Evolutionary conservation across 768 basidiomycete species (phyloP), one percentile per base, ranked within the genome.

Genomic region (Podaxis sp.): DNA sequence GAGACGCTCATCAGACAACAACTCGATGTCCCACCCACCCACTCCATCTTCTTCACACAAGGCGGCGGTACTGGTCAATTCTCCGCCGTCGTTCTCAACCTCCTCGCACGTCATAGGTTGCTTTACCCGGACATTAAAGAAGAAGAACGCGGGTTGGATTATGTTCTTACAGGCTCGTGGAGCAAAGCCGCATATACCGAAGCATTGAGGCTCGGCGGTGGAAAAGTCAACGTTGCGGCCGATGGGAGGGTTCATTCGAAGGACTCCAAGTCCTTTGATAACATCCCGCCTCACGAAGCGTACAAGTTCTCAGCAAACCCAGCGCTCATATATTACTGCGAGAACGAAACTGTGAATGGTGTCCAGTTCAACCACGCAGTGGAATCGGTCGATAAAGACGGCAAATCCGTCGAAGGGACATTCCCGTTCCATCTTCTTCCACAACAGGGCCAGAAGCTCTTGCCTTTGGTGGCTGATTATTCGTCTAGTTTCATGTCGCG

Each of bases 331-430:
- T 98, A 96, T 78, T 98, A 97, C 78, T 99, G 97, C 83, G 97
- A 97, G 74, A 99, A 99, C 80, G 97, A 99, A 80, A 99, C 97
- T 13, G 91, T 98, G 62, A 90, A 96, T 67, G 97, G 97, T 47
- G 89, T 95, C 52, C 89, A 98, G 78, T 98, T 92, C 77, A 78
- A 88, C 2, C 72, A 64, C 46, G 47, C 55, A 6, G n/a, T 13
- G 8, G 24, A 29, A 25, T 29, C 33, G 11, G 27, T 37, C 17
- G 56, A 27, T 11, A 33, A 24, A 5, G 64, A 36, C 1, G 47
- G 38, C 12, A 50, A 47, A 40, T 33, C 79, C 56, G 83, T 86
- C 61, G 74, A 76, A n/a, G 69, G 71, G 19, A 81, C 88, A 22
- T 97, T 98, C 82, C 96, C 96, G 3, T 95, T 91, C 80, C 82